phyloP scores from a whole-genome alignment of 257 asterid genomes.

The Fraxinus anomala region DNA sequence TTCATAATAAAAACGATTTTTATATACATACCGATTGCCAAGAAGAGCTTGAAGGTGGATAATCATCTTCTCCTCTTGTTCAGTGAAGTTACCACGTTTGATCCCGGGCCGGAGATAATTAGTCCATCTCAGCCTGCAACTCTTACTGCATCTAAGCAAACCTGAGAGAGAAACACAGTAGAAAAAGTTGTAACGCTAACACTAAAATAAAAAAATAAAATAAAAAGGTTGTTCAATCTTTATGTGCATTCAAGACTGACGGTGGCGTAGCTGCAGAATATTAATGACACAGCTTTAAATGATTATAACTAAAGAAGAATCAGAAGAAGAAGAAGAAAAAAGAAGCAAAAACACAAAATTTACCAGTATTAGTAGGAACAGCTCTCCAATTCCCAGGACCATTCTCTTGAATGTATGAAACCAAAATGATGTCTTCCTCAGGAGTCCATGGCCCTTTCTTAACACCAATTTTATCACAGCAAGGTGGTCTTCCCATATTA shows the following conservation, averaged over 20 bases:
- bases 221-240: not conserved
- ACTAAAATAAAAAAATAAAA: not conserved
- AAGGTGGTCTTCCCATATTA: slow-evolving; percentile 71
- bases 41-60: slow-evolving; percentile 82
- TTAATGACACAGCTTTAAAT: slow-evolving; percentile 51
- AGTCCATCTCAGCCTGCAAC: slow-evolving; percentile 79
- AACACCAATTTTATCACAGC: slow-evolving; percentile 61
- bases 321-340: slow-evolving; percentile 4
- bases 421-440: slow-evolving; percentile 70
- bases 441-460: slow-evolving; percentile 88
- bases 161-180: slow-evolving; percentile 35
- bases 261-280: slow-evolving; percentile 35
- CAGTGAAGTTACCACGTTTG: slow-evolving; percentile 63
- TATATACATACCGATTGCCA: slow-evolving; percentile 52
- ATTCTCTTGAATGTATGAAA: slow-evolving; percentile 72
- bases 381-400: slow-evolving; percentile 79
- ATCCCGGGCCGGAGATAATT: slow-evolving; percentile 82
- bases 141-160: slow-evolving; percentile 71
- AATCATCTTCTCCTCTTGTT: slow-evolving; percentile 68
- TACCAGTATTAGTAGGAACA: slow-evolving; percentile 77
- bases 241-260: slow-evolving; percentile 34
- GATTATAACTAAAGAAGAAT: slow-evolving; percentile 36
- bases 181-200: not conserved
- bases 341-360: not conserved
- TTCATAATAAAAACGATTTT: not conserved